These are phyloP conservation scores for Ochetophila trinervis DNA, from an alignment of 306 rosid genomes.

Conservation along the genomic window DNA sequence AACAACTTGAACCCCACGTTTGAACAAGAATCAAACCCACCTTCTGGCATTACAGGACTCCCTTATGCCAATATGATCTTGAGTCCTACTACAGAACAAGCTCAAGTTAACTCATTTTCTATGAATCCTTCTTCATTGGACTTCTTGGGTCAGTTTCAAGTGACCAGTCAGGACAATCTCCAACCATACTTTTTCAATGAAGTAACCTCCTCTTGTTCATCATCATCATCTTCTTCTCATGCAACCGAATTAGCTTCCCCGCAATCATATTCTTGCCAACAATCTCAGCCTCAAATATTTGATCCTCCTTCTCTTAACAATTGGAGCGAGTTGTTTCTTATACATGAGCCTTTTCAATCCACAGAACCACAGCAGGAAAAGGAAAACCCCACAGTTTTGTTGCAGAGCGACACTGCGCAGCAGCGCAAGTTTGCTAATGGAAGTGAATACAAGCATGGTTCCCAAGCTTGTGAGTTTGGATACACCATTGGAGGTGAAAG, in stretches of 20 bases:
- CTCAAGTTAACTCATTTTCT: slow-evolving; percentile 16
- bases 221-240: slow-evolving; percentile 62
- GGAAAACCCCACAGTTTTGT: slow-evolving; percentile 21
- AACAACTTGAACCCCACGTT: slow-evolving; percentile 25
- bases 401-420: slow-evolving; percentile 27
- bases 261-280: slow-evolving; percentile 33
- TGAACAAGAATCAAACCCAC: slow-evolving; percentile 29
- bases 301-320: slow-evolving; percentile 35
- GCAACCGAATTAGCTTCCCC: slow-evolving; percentile 42
- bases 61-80: slow-evolving; percentile 23
- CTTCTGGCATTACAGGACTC: slow-evolving; percentile 17
- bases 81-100: slow-evolving; percentile 24
- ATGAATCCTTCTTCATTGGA: slow-evolving; percentile 37
- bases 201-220: slow-evolving; percentile 67
- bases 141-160: slow-evolving; percentile 34
- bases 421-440: not conserved
- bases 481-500: slow-evolving; percentile 27
- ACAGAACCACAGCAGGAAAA: slow-evolving; percentile 35
- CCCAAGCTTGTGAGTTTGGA: slow-evolving; percentile 25
- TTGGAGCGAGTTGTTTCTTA: slow-evolving; percentile 54
- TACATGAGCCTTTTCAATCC: slow-evolving; percentile 40
- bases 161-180: slow-evolving; percentile 25
- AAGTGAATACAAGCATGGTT: slow-evolving; percentile 27
- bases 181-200: slow-evolving; percentile 51
- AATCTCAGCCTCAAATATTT: slow-evolving; percentile 28